Evolutionary conservation across 1,139 yeast genomes (phyloP), one percentile per base, ranked within the genome.

Genomic region (Magnusiomyces starmeri): DNA sequence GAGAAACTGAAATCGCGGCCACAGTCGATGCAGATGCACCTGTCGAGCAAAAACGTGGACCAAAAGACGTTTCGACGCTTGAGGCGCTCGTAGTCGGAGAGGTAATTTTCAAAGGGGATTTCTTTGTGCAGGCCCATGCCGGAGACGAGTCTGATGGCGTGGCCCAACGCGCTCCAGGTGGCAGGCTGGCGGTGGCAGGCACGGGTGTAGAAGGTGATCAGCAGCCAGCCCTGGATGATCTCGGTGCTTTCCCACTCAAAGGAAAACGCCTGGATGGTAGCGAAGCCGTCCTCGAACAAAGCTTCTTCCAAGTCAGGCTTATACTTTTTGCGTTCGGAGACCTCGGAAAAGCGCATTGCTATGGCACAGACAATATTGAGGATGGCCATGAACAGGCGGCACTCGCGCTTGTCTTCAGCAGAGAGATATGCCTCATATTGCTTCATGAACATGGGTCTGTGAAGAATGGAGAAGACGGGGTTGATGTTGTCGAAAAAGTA

Each of bases 241-340:
- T 82, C 88, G 55, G 78, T 75, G 21, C 82, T 75, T 61, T 81
- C 85, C 85, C 86, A 82, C 62, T 82, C 85, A 63, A 81, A 81
- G 45, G 81, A 71, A 46, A 82, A 67, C 18, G 74, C 72, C 21
- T 72, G 68, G 6, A 81, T 68, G 12, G 81, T 74, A 24, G 68
- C 64, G 62, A 77, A 69, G 4, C 78, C 74, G 54, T 75, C 76
- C 56, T 75, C 75, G 65, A 82, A 82, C 44, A 80, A 65, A 35
- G 60, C 55, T 56, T 79, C 83, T 61, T 82, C 88, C 3, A 75
- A 58, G 0, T 77, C 74, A 21, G 66, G 63, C 8, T 70, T 69
- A 44, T 64, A 60, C 22, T 51, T 45, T 20, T 53, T 50, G 46
- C 52, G 56, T 50, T 70, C 70, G 51, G 67, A 66, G 54, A 78